Evolutionary conservation across 2,329 filamentous ascomycete genomes (phyloP), one percentile per base, ranked within the genome.

Genomic region (Nannizziopsis arthrosporioides): DNA sequence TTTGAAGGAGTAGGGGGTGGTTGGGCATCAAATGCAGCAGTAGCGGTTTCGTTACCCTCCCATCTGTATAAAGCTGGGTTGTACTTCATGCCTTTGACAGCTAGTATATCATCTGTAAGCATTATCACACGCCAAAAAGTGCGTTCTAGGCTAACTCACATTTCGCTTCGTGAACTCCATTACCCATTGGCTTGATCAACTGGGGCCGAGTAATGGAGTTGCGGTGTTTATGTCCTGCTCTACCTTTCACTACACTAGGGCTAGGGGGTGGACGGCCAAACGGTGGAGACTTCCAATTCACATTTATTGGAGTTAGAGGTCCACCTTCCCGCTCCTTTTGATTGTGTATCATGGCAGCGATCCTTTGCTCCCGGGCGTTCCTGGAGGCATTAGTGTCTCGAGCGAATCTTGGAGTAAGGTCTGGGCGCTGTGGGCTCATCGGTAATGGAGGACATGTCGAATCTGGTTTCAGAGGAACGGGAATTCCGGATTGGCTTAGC

Each of bases 21-120:
- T 52, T 80, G 70, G 47, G 74, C 65, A 47, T 94, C 88, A 65
- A 98, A 98, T 3, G 80, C 78, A 54, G 77, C 76, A 46, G 94
- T 71, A 31, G 76, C 83, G 57, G 87, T 90, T 63, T 98, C 92
- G 59, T 98, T 98, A 45, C 92, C 92, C 72, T 98, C 92, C 92
- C 92, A 98, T 43, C 81, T 77, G 60, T 82, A 92, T 7, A 85
- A 84, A 22, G 76, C 73, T 5, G 92, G 86, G 60, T 98, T 96
- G 64, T 94, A 98, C 47, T 80, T 82, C 92, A 98, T 98, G 54
- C 90, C 92, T 65, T 94, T 92, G 52, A 94, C 77, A 60, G 82
- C 86, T 90, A 57, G 36, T 52, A 17, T 42, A 19, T 49, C 57
- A 35, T 10, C 53, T 39, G 55, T 57, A 53, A 52, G 47, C 32